Evolutionary conservation across 352 stramenopile species (phyloP), one percentile per base, ranked within the genome.

Genomic region (Phytophthora macrochlamydospora): DNA sequence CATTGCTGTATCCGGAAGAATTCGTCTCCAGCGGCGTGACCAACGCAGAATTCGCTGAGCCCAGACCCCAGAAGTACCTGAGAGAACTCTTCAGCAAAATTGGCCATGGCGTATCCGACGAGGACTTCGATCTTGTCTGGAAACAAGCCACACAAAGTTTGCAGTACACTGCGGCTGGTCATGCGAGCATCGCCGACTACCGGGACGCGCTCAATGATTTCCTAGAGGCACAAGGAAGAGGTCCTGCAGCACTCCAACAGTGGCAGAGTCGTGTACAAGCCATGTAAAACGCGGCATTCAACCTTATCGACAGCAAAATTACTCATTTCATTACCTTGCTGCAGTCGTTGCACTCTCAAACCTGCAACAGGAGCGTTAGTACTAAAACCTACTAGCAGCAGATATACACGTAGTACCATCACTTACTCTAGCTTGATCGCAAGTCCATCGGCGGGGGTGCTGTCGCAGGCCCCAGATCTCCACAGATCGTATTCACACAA

Each of bases 401-500:
- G 37, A 24, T 24, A 46, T 24, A 6, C 40, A 13, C 40, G 8
- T 24, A 8, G 40, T 24, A 0, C 14, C 5, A 6, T 13, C 40
- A n/a, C 29, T 49, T 29, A n/a, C 13, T 30, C 43, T 65, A 73
- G 50, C 67, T 77, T 56, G 61, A 68, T 56, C 63, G 59, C 49
- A 79, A 57, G 29, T 78, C 70, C 65, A 78, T 78, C n/a, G 66
- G 70, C n/a, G 70, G 70, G 2, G 66, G 70, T 5, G 70, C 62
- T 18, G 62, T 46, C 29, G 65, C 54, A 30, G 70, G 62, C 4
- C 81, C 80, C 2, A 95, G 66, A 51, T 95, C 87, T 29, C 87
- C 87, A 50, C 82, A 88, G 63, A 95, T 86, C 9, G 85, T 93
- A 67, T 88, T 95, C 7, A 98, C 85, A 65, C 87, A 98, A 13